A percentile compares a stretch with the other conserved stretches of the same genome.
phyloP scores from a whole-genome alignment of 495 filamentous ascomycete genomes.

The Poronia punctata region DNA sequence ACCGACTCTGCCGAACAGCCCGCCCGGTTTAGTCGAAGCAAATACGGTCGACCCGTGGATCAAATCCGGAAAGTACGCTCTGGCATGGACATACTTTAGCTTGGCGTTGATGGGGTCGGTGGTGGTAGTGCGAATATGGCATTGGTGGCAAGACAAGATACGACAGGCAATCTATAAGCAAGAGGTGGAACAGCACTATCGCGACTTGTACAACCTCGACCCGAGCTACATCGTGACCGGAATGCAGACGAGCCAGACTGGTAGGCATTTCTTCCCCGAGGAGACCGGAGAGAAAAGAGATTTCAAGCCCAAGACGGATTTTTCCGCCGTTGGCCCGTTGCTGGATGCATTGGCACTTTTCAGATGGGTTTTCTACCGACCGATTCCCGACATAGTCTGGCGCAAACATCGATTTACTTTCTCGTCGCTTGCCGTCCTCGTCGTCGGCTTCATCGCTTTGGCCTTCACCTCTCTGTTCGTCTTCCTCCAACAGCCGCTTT shows the following conservation, averaged over 20 bases:
- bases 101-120: slow-evolving; percentile 61
- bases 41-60: slow-evolving; percentile 72
- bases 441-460: slow-evolving; percentile 56
- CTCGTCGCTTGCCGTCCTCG: slow-evolving; percentile 64
- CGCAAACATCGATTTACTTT: slow-evolving; percentile 62
- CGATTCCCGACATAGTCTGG: slow-evolving; percentile 60
- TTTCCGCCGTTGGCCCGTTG: slow-evolving; percentile 61
- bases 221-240: slow-evolving; percentile 61
- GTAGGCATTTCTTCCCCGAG: slow-evolving; percentile 66
- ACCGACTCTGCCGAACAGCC: slow-evolving; percentile 60
- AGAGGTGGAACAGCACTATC: slow-evolving; percentile 51
- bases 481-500: slow-evolving; percentile 78
- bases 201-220: slow-evolving; percentile 43
- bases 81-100: slow-evolving; percentile 82
- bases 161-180: slow-evolving; percentile 77
- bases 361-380: slow-evolving; percentile 79
- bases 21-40: slow-evolving; percentile 63
- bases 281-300: slow-evolving; percentile 44
- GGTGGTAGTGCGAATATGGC: slow-evolving; percentile 62
- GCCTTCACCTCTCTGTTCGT: slow-evolving; percentile 72
- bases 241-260: slow-evolving; percentile 57
- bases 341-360: slow-evolving; percentile 72
- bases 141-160: slow-evolving; percentile 83
- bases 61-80: slow-evolving; percentile 76
- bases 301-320: slow-evolving; percentile 56